Evolutionary conservation across 2,329 filamentous ascomycete species (phyloP).

Genomic region (Venturiaceae sp.): DNA sequence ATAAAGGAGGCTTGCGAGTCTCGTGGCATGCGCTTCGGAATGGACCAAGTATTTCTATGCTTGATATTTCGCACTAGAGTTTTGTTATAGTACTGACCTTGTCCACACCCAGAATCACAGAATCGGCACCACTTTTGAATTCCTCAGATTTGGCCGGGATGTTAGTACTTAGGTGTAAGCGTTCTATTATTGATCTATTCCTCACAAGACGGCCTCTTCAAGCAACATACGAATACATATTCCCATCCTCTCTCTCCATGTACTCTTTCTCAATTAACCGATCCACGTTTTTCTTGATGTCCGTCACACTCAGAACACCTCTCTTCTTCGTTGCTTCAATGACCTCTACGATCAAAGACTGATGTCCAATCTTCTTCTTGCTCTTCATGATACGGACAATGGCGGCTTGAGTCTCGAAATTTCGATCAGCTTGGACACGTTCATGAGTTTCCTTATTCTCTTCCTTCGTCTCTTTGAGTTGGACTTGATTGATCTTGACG

Average conservation of each 20-base stretch:
- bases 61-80: too few relatives aligned
- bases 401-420: conserved; percentile 94
- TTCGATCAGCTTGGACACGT: conserved; percentile 75
- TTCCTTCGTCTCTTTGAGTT: conserved; percentile 88
- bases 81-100: too few relatives aligned
- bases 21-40: too few relatives aligned
- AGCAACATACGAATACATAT: conserved; percentile 54
- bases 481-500: conserved; percentile 98
- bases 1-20: too few relatives aligned
- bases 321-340: conserved; percentile 82
- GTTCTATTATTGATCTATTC: too few relatives aligned
- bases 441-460: conserved; percentile 94
- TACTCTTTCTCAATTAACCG: conserved; percentile 92
- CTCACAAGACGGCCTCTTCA: neutral
- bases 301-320: conserved; percentile 72
- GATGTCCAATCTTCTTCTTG: conserved; percentile 74
- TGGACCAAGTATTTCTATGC: too few relatives aligned
- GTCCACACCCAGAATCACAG: too few relatives aligned
- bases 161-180: too few relatives aligned
- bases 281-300: conserved; percentile 97
- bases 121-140: too few relatives aligned
- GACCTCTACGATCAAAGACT: conserved; percentile 82
- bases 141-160: too few relatives aligned
- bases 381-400: conserved; percentile 98
- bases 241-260: conserved; percentile 63